Evolutionary conservation across 2,329 filamentous ascomycete species (phyloP).

Genomic region (Pseudocercospora fijiensis): DNA sequence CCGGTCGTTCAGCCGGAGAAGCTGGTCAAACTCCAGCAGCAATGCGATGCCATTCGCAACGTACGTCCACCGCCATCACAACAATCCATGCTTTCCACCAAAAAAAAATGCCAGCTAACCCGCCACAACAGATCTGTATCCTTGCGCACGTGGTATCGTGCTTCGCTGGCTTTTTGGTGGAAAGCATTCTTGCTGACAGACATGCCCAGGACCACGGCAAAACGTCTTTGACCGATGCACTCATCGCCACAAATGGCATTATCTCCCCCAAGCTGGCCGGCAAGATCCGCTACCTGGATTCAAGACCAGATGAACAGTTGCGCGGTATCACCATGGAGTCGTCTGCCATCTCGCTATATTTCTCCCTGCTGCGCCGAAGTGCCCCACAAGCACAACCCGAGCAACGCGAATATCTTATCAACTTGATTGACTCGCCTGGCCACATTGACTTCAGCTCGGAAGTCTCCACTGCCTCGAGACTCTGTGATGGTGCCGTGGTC

Average conservation of each 20-base stretch:
- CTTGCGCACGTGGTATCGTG: slow-evolving; percentile 78
- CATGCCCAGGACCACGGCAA: slow-evolving; percentile 80
- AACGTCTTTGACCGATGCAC: slow-evolving; percentile 91
- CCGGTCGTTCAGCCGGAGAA: slow-evolving; percentile 88
- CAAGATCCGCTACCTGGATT: slow-evolving; percentile 97
- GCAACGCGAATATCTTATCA: slow-evolving; percentile 89
- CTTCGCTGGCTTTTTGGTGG: neutral
- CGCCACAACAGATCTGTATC: slow-evolving; percentile 68
- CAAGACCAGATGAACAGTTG: slow-evolving; percentile 89
- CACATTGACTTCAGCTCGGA: slow-evolving; percentile 99
- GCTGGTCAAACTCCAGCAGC: slow-evolving; percentile 83
- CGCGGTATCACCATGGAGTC: slow-evolving; percentile 99
- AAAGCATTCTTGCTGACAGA: slow-evolving; percentile 10
- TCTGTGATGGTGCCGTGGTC: slow-evolving; percentile 93
- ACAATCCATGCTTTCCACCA: slow-evolving; percentile 10
- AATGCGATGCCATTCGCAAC: slow-evolving; percentile 88
- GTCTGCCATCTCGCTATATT: slow-evolving; percentile 93
- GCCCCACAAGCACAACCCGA: slow-evolving; percentile 55
- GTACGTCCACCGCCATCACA: slow-evolving; percentile 52
- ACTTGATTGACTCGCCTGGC: slow-evolving; percentile 94
- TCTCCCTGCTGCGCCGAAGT: slow-evolving; percentile 79
- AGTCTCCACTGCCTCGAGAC: slow-evolving; percentile 88
- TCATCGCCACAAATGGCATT: slow-evolving; percentile 98
- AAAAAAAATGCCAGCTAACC: slow-evolving; percentile 31
- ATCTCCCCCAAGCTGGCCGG: slow-evolving; percentile 96